Base-by-base conservation (phyloP, 2,329 filamentous ascomycete genomes). In the Dactylonectria estremocensis region DNA sequence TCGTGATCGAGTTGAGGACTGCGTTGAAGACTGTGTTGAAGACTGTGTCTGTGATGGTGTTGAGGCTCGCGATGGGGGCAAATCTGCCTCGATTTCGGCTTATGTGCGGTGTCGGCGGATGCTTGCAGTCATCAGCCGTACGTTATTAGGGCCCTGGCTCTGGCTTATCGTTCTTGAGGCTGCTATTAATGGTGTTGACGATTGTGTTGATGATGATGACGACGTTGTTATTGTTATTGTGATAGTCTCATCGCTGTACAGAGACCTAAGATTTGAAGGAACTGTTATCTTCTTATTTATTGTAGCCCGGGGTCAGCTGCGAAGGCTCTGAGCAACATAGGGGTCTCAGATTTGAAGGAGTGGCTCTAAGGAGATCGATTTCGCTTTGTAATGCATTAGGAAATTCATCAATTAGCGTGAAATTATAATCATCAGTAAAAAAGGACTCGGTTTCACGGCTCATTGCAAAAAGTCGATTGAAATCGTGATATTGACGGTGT, bases 51-150 rank as follows among this genome's bases (percentile, higher is more conserved):
- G 24, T 28, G 35, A 40, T 16, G 35, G 35, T 16, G 35, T 40
- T 40, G 35, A 40, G 14, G 35, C 35, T 16, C 3, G 35, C 13
- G 35, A 40, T 40, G 35, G 11, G 35, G 35, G 35, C 35, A 40
- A 40, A 40, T 49, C 46, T 24, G 18, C 16, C 46, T 49, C 46
- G 20, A 49, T 20, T n/a, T 48, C 45, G 45, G 16, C 16, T 49
- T 49, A 16, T 49, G 46, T 49, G 46, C 46, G 46, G 46, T 49
- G 16, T n/a, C 46, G 46, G 46, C 46, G 46, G 18, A 20, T 49
- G 46, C 46, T 49, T 49, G 46, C 46, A 49, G 46, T 49, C 46
- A 49, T 49, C 46, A 14, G 46, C 46, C 46, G 46, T 49, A 49
- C 46, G 46, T 40, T 40, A 40, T 40, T 11, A 40, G 3, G 35